Evolutionary conservation across 768 basidiomycete species (phyloP).

Genomic region (Lactarius vividus): DNA sequence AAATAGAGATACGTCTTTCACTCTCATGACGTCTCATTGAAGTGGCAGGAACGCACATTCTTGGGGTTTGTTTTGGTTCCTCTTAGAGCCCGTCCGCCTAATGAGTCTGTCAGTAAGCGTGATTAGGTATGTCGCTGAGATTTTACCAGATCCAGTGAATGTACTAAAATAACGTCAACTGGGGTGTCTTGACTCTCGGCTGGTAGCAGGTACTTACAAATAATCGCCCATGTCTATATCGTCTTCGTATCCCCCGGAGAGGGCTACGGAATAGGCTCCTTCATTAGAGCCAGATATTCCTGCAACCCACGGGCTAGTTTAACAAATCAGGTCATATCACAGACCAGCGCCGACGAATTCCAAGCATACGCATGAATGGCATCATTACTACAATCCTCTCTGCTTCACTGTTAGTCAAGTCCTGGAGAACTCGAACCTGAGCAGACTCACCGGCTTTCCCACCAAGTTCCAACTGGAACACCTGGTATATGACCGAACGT

Average conservation of each 20-base stretch:
- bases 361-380: constrained; percentile 79
- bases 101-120: neutral
- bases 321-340: constrained; percentile 9
- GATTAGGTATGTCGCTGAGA: neutral
- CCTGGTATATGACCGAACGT: constrained; percentile 79
- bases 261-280: constrained; percentile 82
- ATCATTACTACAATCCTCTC: constrained; percentile 66
- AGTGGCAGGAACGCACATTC: constrained; percentile 52
- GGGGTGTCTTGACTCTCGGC: constrained; percentile 1
- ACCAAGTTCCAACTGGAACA: constrained; percentile 78
- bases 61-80: constrained; percentile 82
- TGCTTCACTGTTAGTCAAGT: constrained; percentile 27
- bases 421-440: neutral
- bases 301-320: constrained; percentile 70
- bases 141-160: constrained; percentile 71
- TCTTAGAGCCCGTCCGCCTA: constrained; percentile 82
- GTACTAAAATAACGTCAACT: constrained; percentile 45
- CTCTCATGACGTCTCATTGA: neutral
- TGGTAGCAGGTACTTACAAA: constrained; percentile 57
- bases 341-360: neutral
- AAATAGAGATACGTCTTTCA: neutral
- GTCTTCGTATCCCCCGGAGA: constrained; percentile 88
- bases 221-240: constrained; percentile 80
- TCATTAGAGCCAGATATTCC: constrained; percentile 68
- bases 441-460: constrained; percentile 58